phyloP scores from a whole-genome alignment of 2,329 filamentous ascomycete species.

The Xylaria sp. region DNA sequence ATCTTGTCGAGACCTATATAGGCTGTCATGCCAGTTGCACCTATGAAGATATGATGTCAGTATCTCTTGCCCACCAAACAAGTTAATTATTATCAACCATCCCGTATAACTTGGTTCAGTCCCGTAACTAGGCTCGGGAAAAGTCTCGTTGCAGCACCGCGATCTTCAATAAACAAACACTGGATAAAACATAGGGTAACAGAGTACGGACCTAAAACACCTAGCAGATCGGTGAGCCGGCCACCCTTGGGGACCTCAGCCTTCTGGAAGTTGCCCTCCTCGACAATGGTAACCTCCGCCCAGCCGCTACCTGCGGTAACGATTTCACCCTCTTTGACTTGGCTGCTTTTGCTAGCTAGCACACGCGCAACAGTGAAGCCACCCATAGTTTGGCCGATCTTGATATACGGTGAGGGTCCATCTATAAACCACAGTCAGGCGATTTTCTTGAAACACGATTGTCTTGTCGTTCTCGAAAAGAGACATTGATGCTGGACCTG shows the following conservation, averaged over 20 bases:
- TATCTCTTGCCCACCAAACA: neutral
- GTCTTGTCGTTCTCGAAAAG: neutral
- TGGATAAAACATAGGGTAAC: neutral
- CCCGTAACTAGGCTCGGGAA: neutral
- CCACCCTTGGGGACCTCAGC: constrained; percentile 56
- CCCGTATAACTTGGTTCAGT: neutral
- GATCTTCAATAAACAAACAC: neutral
- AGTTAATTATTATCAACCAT: neutral
- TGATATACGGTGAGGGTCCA: constrained; percentile 68
- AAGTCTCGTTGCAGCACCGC: neutral
- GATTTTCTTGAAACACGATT: neutral
- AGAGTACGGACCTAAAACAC: constrained; percentile 60
- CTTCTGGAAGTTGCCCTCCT: constrained; percentile 61
- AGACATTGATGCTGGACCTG: neutral
- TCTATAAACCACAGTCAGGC: constrained; percentile 51
- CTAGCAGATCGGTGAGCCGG: constrained; percentile 68
- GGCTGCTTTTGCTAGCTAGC: constrained; percentile 66
- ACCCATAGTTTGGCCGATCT: constrained; percentile 76
- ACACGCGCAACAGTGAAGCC: constrained; percentile 70
- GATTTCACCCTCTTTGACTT: constrained; percentile 67
- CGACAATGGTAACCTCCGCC: constrained; percentile 72
- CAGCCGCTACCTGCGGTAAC: constrained; percentile 69
- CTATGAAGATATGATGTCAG: constrained; percentile 34
- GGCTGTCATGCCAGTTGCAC: constrained; percentile 77
- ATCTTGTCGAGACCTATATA: constrained; percentile 80